Base-by-base conservation (phyloP, 257 asterid species). In the Solanum pinnatisectum region DNA sequence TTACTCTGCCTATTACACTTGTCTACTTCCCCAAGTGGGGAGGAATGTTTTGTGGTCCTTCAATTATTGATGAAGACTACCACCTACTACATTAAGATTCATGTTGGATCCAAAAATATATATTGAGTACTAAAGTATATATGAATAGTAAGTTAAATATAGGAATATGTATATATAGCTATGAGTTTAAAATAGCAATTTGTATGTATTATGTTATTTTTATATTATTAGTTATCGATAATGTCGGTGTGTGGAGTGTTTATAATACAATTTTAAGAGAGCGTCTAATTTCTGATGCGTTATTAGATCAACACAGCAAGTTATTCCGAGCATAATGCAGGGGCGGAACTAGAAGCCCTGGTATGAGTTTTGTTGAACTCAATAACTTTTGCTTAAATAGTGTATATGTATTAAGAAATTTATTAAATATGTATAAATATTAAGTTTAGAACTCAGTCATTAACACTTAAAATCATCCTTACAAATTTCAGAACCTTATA, bases 21-120 rank as follows among this genome's bases (percentile, higher is more conserved):
- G 87, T 94, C 70, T 91, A 89, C 89, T 94, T 94, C 77, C 93
- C 92, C 20, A 39, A 49, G 20, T 92, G 92, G 90, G 97, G 97
- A 23, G 95, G 97, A 12, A 93, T 93, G 93, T 87, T 94, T 14
- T 91, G 90, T 83, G 92, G 89, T 63, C 91, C 95, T 83, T 63
- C 93, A 3, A 59, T 22, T 59, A 8, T 37, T 30, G 60, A 87
- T 33, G 78, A 83, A 1, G 30, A 88, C 68, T 87, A 83, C 60
- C 67, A 36, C 56, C 72, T 89, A 87, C 89, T 91, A 18, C 56
- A 22, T 15, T 77, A n/a, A 77, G 3, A 59, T 37, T 77, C 22
- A 23, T 14, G 3, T 37, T 5, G 56, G 84, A n/a, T 12, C 36
- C 35, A n/a, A 6, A n/a, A 23, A 6, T 14, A 1, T 13, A 6